phyloP scores from a whole-genome alignment of 1,284 basidiomycete species.

The Mycena sp. region DNA sequence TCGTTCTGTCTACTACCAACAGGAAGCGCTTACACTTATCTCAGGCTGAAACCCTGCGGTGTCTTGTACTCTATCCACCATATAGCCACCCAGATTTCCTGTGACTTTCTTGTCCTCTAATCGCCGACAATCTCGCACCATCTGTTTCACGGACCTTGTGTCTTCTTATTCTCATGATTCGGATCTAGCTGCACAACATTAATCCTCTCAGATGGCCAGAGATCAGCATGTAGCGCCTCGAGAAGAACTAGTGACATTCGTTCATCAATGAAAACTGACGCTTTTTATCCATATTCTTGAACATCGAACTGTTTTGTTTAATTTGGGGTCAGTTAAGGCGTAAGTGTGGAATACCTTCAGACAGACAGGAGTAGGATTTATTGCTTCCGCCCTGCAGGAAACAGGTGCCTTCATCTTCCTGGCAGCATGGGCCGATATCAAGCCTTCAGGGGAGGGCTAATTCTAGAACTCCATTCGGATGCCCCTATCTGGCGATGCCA shows the following conservation, averaged over 20 bases:
- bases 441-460: not conserved
- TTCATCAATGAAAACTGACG: slow-evolving; percentile 4
- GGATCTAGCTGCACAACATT: slow-evolving; percentile 1
- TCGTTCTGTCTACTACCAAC: not conserved
- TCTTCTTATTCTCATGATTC: slow-evolving; percentile 13
- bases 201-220: not conserved
- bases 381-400: no score
- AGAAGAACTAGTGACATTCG: not conserved
- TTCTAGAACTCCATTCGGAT: no score
- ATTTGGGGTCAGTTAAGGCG: slow-evolving; percentile 6
- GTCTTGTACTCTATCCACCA: slow-evolving; percentile 3
- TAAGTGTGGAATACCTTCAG: no score
- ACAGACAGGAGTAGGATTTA: no score
- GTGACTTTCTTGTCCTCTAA: not conserved
- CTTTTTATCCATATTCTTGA: not conserved
- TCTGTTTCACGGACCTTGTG: slow-evolving; percentile 13
- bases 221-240: slow-evolving; percentile 6
- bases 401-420: no score
- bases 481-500: slow-evolving; percentile 18
- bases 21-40: not conserved
- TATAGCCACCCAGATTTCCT: no score
- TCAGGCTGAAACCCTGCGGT: slow-evolving; percentile 8
- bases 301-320: not conserved
- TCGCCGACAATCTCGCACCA: slow-evolving; percentile 8
- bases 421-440: slow-evolving; percentile 5